Conservation (phyloP, 2,329 filamentous ascomycete species). For the Fusarium sp. region DNA sequence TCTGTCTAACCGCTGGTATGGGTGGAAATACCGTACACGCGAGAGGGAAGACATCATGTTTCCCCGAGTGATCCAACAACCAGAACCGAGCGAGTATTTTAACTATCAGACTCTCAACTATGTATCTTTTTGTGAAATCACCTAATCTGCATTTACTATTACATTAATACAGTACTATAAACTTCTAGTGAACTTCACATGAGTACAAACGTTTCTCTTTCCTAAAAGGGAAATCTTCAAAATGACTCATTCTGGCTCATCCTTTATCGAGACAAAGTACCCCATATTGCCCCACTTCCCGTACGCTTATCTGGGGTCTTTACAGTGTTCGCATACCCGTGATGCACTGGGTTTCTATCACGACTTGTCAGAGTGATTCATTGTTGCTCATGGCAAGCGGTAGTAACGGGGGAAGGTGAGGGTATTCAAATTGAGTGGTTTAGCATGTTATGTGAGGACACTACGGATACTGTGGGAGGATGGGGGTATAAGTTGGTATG, state of each 20-base stretch:
- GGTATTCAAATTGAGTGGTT: not conserved
- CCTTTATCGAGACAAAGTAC: conserved; percentile 25
- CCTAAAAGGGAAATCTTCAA: conserved; percentile 33
- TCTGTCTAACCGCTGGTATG: too few relatives aligned
- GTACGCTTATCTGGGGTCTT: not conserved
- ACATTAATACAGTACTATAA: not conserved
- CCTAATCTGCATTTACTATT: not conserved
- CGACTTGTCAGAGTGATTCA: conserved; percentile 47
- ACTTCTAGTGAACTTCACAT: not conserved
- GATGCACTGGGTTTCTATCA: conserved; percentile 31
- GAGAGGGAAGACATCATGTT: too few relatives aligned
- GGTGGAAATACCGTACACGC: too few relatives aligned
- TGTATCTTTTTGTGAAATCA: not conserved
- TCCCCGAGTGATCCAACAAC: too few relatives aligned
- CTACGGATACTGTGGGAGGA: not conserved
- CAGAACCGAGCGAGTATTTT: not conserved
- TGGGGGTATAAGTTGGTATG: not conserved
- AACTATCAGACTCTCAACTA: not conserved
- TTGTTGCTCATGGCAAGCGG: conserved; percentile 28
- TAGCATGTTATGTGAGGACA: not conserved
- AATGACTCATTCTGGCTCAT: conserved; percentile 55
- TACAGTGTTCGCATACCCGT: conserved; percentile 10
- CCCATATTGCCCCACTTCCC: conserved; percentile 17
- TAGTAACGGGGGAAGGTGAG: not conserved
- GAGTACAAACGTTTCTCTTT: not conserved